Base-by-base conservation (phyloP, 331 rosid genomes). In the Quercus lobata region DNA sequence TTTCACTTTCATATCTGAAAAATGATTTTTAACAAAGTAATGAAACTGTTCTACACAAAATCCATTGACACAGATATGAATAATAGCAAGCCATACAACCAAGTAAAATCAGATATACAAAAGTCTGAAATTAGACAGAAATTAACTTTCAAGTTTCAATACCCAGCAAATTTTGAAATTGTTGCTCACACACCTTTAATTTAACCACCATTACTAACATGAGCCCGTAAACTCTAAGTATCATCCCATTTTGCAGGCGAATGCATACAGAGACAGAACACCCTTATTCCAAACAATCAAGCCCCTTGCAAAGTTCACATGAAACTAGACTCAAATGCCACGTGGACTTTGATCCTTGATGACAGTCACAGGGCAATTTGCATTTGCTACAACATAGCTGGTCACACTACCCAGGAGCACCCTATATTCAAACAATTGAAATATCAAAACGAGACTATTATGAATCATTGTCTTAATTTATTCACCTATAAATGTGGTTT, bases 351-450 rank as follows among this genome's bases (percentile, higher is more conserved):
- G 44, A 57, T 87, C 85, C 75, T 91, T 91, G 72, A 87, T 87
- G 78, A 91, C 60, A 22, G 89, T 89, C 66, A 89, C 88, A 2
- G 96, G 89, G 81, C 89, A 83, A 35, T 2, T 71, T 5, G 90
- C 96, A 77, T 86, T 91, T 53, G 86, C 10, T 60, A 85, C 60
- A 57, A 91, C 90, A 34, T 83, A 69, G 80, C 37, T 89, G 76
- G 90, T 86, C 73, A 91, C 96, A 79, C 96, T 91, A 71, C 93
- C 96, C 86, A 91, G 82, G 57, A 91, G 76, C 8, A 91, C 91
- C 92, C 93, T 89, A 61, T 57, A 81, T 58, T 44, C 75, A 73
- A 32, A 53, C 58, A 71, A 75, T 29, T 10, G 9, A 65, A 6
- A 6, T 32, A 78, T 49, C 6, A 76, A n/a, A 17, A 46, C 24